A percentile compares a stretch with the other conserved stretches of the same genome.
phyloP scores from a whole-genome alignment of 2,329 filamentous ascomycete species.

The Pyricularia grisea region DNA sequence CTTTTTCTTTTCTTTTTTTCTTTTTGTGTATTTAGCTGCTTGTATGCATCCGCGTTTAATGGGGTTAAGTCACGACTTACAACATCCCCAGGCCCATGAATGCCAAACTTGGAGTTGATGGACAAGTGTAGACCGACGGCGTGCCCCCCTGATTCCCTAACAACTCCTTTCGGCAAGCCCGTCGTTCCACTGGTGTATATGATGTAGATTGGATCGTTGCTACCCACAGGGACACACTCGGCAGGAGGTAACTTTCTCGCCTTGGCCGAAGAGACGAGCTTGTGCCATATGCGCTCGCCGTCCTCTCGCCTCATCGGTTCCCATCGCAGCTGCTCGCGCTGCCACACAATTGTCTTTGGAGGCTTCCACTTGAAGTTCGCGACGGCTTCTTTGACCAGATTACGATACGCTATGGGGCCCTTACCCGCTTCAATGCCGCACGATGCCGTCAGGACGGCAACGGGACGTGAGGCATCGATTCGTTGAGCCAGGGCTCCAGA shows the following conservation, averaged over 20 bases:
- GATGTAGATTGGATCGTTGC: conserved; percentile 75
- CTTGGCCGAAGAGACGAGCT: conserved; percentile 60
- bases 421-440: conserved; percentile 87
- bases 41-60: neutral
- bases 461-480: conserved; percentile 72
- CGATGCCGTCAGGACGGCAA: conserved; percentile 74
- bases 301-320: conserved; percentile 53
- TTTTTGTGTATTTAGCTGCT: neutral
- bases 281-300: conserved; percentile 73
- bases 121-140: conserved; percentile 77
- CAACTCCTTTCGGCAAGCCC: conserved; percentile 71
- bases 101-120: conserved; percentile 73
- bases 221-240: conserved; percentile 67
- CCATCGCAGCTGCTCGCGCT: conserved; percentile 71
- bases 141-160: conserved; percentile 76
- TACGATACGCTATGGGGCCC: conserved; percentile 66
- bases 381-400: conserved; percentile 67
- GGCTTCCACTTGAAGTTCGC: conserved; percentile 62
- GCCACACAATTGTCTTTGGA: conserved; percentile 67
- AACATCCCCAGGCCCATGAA: conserved; percentile 77
- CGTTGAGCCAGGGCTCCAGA: conserved; percentile 73
- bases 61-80: conserved; percentile 10
- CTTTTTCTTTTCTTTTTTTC: too few relatives aligned
- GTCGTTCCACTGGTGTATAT: conserved; percentile 86
- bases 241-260: conserved; percentile 47